Conservation (phyloP, 2,329 filamentous ascomycete species). For the Fusarium falciforme region DNA sequence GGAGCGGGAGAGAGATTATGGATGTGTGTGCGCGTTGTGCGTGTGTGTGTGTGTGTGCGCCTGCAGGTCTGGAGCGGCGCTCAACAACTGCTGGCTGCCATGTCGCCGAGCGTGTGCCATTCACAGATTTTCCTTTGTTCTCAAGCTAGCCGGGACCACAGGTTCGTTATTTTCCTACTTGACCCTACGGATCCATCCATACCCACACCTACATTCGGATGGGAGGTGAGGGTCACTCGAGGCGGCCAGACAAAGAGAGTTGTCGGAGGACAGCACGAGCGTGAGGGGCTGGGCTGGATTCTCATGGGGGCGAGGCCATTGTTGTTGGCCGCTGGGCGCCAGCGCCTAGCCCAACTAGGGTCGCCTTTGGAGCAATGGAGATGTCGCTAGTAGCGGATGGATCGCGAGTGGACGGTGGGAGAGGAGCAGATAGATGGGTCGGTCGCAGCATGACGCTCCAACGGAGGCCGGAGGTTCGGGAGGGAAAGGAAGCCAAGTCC, state of each 20-base stretch:
- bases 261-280: conserved; percentile 34
- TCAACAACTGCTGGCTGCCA: conserved; percentile 30
- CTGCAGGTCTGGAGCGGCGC: neutral
- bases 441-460: conserved; percentile 17
- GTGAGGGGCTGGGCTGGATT: conserved; percentile 39
- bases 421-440: conserved; percentile 21
- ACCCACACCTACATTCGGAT: conserved; percentile 16
- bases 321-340: conserved; percentile 40
- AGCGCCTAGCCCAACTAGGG: conserved; percentile 44
- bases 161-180: conserved; percentile 17
- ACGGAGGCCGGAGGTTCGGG: conserved; percentile 28
- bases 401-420: conserved; percentile 38
- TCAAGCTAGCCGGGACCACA: conserved; percentile 33
- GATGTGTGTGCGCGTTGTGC: conserved; percentile 28
- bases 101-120: conserved; percentile 30
- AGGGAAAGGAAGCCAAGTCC: conserved; percentile 31
- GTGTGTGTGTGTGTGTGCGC: conserved; percentile 23
- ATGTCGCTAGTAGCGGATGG: conserved; percentile 43
- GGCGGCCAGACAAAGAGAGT: conserved; percentile 16
- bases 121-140: conserved; percentile 5
- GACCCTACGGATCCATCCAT: conserved; percentile 7
- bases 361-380: conserved; percentile 30
- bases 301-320: conserved; percentile 29
- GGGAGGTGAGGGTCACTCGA: conserved; percentile 36
- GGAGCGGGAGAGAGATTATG: conserved; percentile 19